Evolutionary conservation across 192 early-diverging fungal species (phyloP), one percentile per base, ranked within the genome.

Genomic region (Mortierella antarctica): DNA sequence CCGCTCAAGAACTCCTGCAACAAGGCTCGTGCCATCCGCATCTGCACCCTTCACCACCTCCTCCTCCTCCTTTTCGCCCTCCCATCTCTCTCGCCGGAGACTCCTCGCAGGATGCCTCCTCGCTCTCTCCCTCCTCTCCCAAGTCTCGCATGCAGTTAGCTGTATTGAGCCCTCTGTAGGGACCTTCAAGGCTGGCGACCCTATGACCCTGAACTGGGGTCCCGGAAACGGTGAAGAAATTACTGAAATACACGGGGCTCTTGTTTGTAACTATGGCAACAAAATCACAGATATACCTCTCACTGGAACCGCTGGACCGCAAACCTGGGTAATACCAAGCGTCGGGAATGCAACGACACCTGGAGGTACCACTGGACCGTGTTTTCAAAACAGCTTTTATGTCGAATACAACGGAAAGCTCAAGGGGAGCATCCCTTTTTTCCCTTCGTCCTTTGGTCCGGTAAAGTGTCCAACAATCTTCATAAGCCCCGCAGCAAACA

Each of bases 271-370:
- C 60, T 2, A 8, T 5, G 77, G 70, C 17, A 40, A 41, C 11
- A 5, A 4, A 8, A 58, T 72, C 17, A 51, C 60, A 12, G 48
- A 60, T 5, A 45, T 66, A 9, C n/a, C 52, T 2, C 50, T 57
- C 41, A n/a, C 77, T 6, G 63, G 31, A 5, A 45, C 46, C n/a
- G 18, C 57, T 7, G 51, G 20, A 1, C 63, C 75, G 12, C 44
- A 20, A 12, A 58, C 44, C 47, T 72, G 54, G 53, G 58, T 39
- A 6, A 42, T 72, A 4, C 76, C 76, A 7, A 61, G 45, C 11
- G 76, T 79, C 42, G 76, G 76, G 18, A 79, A 79, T 18, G 64
- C 65, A 2, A 79, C 69, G 1, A 62, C 53, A 3, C 42, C 57
- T 21, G 65, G 65, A 13, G 70, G 70, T 3, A 72, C 65, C 7